A percentile compares a stretch with the other conserved stretches of the same genome.
Evolutionary conservation across 495 filamentous ascomycete species (phyloP).

Genomic region (Trichoderma parareesei): DNA sequence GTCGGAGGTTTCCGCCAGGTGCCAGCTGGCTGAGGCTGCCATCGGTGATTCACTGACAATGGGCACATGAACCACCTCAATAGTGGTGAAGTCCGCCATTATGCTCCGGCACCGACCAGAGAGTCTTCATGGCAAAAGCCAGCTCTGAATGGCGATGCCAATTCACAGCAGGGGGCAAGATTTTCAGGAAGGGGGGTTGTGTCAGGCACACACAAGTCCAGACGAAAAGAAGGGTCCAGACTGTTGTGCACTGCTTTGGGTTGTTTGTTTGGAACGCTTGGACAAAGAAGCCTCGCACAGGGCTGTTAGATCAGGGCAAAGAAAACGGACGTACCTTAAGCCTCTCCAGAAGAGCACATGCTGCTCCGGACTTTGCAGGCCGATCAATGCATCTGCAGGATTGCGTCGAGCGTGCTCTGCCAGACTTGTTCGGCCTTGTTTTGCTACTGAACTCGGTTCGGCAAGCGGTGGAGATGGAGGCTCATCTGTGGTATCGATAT

Average conservation of each 20-base stretch:
- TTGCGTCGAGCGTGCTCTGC: not conserved
- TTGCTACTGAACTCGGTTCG: not conserved
- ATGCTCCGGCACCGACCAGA: too few relatives aligned
- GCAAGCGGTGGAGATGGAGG: not conserved
- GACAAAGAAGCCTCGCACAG: not conserved
- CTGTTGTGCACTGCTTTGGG: not conserved
- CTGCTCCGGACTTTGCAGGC: not conserved
- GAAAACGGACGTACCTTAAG: not conserved
- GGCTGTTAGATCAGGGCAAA: not conserved
- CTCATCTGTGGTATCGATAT: not conserved
- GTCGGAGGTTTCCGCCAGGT: not conserved
- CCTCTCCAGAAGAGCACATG: not conserved
- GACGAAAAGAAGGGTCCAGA: not conserved
- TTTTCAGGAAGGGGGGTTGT: not conserved
- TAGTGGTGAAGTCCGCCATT: too few relatives aligned
- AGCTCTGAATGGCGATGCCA: not conserved
- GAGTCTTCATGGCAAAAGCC: not conserved
- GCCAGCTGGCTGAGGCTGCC: slow-evolving; percentile 7
- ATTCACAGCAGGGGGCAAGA: not conserved
- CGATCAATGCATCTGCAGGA: not conserved
- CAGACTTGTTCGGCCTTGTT: not conserved
- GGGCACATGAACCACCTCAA: not conserved
- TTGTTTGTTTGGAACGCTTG: not conserved
- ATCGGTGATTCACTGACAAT: not conserved
- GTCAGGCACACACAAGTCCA: not conserved